Conservation (phyloP, 805 yeast genomes). For the Komagataella kurtzmanii region DNA sequence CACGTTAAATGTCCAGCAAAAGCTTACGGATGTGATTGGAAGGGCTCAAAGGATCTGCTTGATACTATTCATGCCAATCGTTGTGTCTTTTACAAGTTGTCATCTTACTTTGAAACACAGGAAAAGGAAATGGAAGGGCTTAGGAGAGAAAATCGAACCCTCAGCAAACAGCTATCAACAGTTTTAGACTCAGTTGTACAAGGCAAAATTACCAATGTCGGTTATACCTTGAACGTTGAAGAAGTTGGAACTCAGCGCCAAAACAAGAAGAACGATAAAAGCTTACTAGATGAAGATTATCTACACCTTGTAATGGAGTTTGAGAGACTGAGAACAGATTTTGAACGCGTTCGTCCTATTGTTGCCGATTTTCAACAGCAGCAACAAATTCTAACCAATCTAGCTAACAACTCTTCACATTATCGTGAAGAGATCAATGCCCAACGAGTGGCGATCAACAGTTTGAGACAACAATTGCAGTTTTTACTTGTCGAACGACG, state of each 20-base stretch:
- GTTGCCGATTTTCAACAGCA: conserved; percentile 12
- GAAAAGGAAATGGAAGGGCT: conserved; percentile 16
- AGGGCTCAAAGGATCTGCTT: conserved; percentile 18
- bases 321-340: conserved; percentile 27
- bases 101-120: conserved; percentile 13
- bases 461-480: conserved; percentile 37
- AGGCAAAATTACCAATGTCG: conserved; percentile 36
- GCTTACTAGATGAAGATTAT: conserved; percentile 12
- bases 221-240: conserved; percentile 31
- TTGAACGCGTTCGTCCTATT: conserved; percentile 18
- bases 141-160: conserved; percentile 20
- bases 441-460: conserved; percentile 29
- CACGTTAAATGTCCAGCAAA: conserved; percentile 32
- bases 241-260: conserved; percentile 21
- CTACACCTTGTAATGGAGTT: conserved; percentile 24
- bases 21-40: conserved; percentile 37
- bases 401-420: conserved; percentile 13
- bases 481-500: conserved; percentile 30
- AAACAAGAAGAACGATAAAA: conserved; percentile 10
- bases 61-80: conserved; percentile 13
- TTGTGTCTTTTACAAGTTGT: conserved; percentile 15
- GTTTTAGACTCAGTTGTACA: conserved; percentile 32
- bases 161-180: conserved; percentile 29
- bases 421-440: conserved; percentile 27
- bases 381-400: conserved; percentile 9